phyloP scores from a whole-genome alignment of 345 rosid genomes.

The Eucalyptus grandis region DNA sequence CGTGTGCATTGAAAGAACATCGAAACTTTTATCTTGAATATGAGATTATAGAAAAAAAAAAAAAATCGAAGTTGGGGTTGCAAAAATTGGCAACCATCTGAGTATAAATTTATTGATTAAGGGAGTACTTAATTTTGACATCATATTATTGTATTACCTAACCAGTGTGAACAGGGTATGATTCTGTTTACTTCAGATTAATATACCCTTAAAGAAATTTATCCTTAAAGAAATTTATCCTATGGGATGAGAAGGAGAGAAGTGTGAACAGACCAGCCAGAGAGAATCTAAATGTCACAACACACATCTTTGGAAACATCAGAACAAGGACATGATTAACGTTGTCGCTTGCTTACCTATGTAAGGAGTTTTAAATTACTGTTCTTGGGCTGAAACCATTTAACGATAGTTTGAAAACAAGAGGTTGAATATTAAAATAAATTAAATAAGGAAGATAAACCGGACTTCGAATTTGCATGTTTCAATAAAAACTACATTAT shows the following conservation, averaged over 20 bases:
- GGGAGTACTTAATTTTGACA: not conserved
- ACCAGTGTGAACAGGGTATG: not conserved
- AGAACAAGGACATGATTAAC: not conserved
- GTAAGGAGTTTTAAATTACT: not conserved
- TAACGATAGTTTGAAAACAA: not conserved
- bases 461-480: not conserved
- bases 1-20: not conserved
- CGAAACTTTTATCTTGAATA: not conserved
- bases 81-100: not conserved
- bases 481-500: not conserved
- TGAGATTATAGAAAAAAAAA: not conserved
- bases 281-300: not conserved
- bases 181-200: not conserved
- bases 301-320: not conserved
- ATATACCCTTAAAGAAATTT: not conserved
- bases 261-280: not conserved
- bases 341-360: not conserved
- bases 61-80: not conserved
- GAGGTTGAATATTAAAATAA: not conserved
- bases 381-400: not conserved
- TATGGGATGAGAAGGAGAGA: not conserved
- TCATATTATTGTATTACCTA: not conserved
- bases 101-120: not conserved
- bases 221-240: not conserved
- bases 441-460: not conserved